phyloP scores from a whole-genome alignment of 2,329 filamentous ascomycete species.

The Penicillium sp. region DNA sequence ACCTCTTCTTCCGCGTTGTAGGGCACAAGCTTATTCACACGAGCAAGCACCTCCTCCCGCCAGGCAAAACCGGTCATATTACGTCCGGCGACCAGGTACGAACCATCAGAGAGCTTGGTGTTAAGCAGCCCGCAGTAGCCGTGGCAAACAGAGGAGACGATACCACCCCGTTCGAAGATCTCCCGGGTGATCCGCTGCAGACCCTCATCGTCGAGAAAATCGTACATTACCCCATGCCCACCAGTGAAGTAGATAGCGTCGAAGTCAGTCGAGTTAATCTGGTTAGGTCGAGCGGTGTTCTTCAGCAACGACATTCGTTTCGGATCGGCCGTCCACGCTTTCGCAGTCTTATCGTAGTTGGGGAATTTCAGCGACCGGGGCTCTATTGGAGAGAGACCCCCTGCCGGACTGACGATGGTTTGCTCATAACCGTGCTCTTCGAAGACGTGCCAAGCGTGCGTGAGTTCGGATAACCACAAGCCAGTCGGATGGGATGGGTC shows the following conservation, averaged over 20 bases:
- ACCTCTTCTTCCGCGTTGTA: slow-evolving; percentile 10
- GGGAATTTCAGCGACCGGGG: slow-evolving; percentile 11
- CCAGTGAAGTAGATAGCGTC: slow-evolving; percentile 12
- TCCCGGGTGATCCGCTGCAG: slow-evolving; percentile 36
- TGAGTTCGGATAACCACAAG: slow-evolving; percentile 13
- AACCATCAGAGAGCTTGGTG: slow-evolving; percentile 42
- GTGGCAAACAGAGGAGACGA: slow-evolving; percentile 47
- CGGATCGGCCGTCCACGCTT: slow-evolving; percentile 8
- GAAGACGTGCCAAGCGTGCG: slow-evolving; percentile 12
- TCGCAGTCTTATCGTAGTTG: slow-evolving; percentile 12
- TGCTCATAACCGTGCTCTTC: slow-evolving; percentile 8
- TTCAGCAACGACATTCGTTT: background rate
- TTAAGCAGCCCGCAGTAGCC: slow-evolving; percentile 45
- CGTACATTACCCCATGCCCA: slow-evolving; percentile 11
- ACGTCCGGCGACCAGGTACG: slow-evolving; percentile 37
- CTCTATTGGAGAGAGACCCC: slow-evolving; percentile 9
- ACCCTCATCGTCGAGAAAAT: slow-evolving; percentile 9
- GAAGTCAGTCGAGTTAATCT: background rate
- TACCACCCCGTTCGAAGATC: slow-evolving; percentile 45
- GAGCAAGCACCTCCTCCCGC: slow-evolving; percentile 36
- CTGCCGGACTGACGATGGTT: slow-evolving; percentile 8
- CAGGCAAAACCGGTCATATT: slow-evolving; percentile 46
- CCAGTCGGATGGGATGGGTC: slow-evolving; percentile 10
- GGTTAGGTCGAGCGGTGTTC: background rate
- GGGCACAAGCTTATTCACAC: slow-evolving; percentile 10